Percentiles rank a stretch among this genome's conserved stretches.
These are phyloP conservation scores for Daldinia caldariorum DNA, from an alignment of 495 filamentous ascomycete genomes.

Conservation along the genomic window DNA sequence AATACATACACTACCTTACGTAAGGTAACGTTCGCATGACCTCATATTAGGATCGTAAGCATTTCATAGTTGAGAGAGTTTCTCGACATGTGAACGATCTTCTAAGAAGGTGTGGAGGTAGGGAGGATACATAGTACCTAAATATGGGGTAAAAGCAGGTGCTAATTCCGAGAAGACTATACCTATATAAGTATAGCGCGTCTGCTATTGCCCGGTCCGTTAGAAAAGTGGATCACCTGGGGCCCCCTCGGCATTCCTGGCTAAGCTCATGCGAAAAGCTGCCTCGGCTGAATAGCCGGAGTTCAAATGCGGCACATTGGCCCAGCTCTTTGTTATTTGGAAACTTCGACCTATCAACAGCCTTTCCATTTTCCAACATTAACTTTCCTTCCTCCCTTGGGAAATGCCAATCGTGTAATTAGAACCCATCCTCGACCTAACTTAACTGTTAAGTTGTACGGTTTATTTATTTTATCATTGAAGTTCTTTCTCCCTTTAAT, in stretches of 20 bases:
- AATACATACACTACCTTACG: neutral
- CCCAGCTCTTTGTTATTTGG: constrained; percentile 29
- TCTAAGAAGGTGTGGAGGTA: neutral
- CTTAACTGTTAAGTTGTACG: neutral
- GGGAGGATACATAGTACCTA: neutral
- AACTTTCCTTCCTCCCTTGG: neutral
- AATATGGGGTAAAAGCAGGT: constrained; percentile 7
- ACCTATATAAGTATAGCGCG: constrained; percentile 15
- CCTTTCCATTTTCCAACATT: constrained; percentile 22
- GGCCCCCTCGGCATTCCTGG: constrained; percentile 49
- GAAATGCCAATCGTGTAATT: constrained; percentile 27
- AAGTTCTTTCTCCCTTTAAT: constrained; percentile 9
- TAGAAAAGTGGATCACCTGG: constrained; percentile 16
- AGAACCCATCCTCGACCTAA: constrained; percentile 11
- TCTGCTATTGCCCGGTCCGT: constrained; percentile 6
- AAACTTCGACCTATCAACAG: constrained; percentile 21
- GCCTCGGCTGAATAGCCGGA: constrained; percentile 51
- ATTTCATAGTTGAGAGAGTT: constrained; percentile 3
- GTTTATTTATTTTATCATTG: neutral
- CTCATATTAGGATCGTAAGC: constrained; percentile 31
- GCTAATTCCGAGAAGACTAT: constrained; percentile 15
- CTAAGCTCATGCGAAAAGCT: constrained; percentile 40
- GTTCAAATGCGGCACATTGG: constrained; percentile 42
- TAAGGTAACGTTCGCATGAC: constrained; percentile 34
- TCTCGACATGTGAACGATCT: constrained; percentile 38